Percentiles rank a stretch among this genome's conserved stretches.
These are phyloP conservation scores for Nannizziopsis arthrosporioides DNA, from an alignment of 2,329 filamentous ascomycete species.

Conservation along the genomic window DNA sequence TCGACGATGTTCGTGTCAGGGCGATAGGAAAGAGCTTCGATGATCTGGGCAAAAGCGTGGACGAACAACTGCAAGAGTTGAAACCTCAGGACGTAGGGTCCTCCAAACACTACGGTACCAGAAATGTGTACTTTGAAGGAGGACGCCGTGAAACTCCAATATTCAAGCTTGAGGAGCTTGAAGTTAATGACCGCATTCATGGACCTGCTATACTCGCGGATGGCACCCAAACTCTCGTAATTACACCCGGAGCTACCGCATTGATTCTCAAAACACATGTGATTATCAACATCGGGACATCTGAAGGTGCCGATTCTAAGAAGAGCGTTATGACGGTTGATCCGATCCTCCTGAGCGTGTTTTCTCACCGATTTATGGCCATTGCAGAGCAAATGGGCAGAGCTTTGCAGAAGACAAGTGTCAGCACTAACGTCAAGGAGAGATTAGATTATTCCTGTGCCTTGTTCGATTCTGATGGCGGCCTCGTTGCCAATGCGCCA, in stretches of 20 bases:
- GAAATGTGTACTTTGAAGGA: constrained; percentile 72
- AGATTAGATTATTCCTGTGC: constrained; percentile 67
- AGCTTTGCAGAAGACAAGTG: constrained; percentile 66
- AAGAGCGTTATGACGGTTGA: constrained; percentile 49
- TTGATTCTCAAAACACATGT: constrained; percentile 72
- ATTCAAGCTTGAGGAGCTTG: constrained; percentile 66
- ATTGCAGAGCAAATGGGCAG: constrained; percentile 78
- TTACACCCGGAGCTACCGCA: constrained; percentile 61
- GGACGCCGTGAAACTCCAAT: constrained; percentile 67
- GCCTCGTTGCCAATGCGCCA: constrained; percentile 63
- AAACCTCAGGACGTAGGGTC: constrained; percentile 46
- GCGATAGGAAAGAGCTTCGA: constrained; percentile 83
- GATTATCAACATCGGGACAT: constrained; percentile 61
- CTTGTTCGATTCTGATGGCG: constrained; percentile 59
- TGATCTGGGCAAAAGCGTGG: constrained; percentile 67
- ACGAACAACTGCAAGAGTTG: constrained; percentile 65
- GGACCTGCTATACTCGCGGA: constrained; percentile 78
- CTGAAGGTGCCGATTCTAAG: constrained; percentile 37
- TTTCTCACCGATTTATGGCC: constrained; percentile 73
- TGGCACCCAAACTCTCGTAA: constrained; percentile 64
- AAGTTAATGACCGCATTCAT: constrained; percentile 57
- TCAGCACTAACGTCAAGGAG: constrained; percentile 69
- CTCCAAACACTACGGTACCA: constrained; percentile 54
- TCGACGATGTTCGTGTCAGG: constrained; percentile 78
- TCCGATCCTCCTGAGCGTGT: constrained; percentile 66